Evolutionary conservation across 2,329 filamentous ascomycete species (phyloP).

Genomic region (Xylaria sp.): DNA sequence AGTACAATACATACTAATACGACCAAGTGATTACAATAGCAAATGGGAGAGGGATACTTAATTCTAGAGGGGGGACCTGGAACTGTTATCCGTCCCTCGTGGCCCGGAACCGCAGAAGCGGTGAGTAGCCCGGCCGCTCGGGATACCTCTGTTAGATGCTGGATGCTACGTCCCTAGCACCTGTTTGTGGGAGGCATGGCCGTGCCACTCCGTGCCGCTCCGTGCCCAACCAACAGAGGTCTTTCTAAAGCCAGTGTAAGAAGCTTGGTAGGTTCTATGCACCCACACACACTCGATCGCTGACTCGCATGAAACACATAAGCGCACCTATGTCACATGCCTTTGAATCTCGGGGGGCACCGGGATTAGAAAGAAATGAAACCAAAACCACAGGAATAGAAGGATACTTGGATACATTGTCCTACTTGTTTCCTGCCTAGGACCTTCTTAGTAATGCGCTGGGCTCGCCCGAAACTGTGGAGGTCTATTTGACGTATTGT

Average conservation of each 20-base stretch:
- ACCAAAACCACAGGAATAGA: conserved; percentile 1
- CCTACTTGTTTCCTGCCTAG: background rate
- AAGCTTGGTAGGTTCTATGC: conserved; percentile 8
- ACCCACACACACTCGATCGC: background rate
- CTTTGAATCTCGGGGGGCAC: background rate
- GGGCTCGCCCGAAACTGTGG: background rate
- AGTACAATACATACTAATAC: conserved; percentile 10
- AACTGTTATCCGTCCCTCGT: conserved; percentile 23
- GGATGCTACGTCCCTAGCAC: conserved; percentile 28
- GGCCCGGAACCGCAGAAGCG: conserved; percentile 31
- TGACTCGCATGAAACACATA: conserved; percentile 20
- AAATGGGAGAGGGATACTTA: conserved; percentile 8
- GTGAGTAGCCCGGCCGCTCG: conserved; percentile 28
- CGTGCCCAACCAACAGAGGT: conserved; percentile 3
- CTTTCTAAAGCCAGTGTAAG: background rate
- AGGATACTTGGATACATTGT: background rate
- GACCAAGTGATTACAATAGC: conserved; percentile 4
- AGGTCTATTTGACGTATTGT: background rate
- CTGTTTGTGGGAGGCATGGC: conserved; percentile 5
- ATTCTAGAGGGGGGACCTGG: conserved; percentile 7
- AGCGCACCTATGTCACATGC: background rate
- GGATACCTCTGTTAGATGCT: conserved; percentile 21
- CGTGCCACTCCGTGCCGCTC: conserved; percentile 1
- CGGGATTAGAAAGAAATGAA: background rate
- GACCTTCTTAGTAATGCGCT: background rate